Conservation (phyloP, 176 grass and related monocot genomes). For the Chrysopogon serrulatus region DNA sequence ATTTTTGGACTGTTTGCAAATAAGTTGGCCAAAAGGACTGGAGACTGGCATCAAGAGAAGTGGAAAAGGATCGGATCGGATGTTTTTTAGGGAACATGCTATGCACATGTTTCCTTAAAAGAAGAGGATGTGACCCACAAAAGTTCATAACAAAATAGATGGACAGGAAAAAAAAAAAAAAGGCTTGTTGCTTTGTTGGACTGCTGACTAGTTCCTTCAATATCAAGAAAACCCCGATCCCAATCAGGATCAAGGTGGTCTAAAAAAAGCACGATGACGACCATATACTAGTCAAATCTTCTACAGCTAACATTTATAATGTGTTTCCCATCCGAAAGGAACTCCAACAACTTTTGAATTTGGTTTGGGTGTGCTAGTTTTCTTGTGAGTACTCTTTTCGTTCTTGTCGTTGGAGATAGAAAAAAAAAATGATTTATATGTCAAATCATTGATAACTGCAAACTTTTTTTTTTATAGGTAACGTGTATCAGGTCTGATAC, state of each 20-base stretch:
- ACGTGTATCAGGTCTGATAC: background rate
- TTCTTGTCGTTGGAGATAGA: background rate
- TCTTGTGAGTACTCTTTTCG: background rate
- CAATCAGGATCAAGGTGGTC: background rate
- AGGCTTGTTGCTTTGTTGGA: too few species aligned
- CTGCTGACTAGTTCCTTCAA: background rate
- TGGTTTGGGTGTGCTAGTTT: background rate
- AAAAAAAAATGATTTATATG: background rate
- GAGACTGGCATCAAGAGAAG: too few species aligned
- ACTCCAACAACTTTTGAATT: background rate
- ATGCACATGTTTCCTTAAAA: too few species aligned
- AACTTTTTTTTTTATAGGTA: background rate
- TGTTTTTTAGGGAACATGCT: too few species aligned
- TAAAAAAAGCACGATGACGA: background rate
- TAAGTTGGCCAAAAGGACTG: too few species aligned
- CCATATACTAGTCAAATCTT: background rate
- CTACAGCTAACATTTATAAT: background rate
- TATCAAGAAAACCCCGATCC: background rate
- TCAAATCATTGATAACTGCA: background rate
- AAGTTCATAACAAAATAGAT: too few species aligned
- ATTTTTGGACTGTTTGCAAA: too few species aligned
- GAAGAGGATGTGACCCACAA: too few species aligned
- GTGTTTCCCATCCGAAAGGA: background rate
- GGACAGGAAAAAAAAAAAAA: too few species aligned
- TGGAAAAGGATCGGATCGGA: too few species aligned